Base-by-base conservation (phyloP, 208 protist genomes). In the Herpetomonas samuelpessoai region DNA sequence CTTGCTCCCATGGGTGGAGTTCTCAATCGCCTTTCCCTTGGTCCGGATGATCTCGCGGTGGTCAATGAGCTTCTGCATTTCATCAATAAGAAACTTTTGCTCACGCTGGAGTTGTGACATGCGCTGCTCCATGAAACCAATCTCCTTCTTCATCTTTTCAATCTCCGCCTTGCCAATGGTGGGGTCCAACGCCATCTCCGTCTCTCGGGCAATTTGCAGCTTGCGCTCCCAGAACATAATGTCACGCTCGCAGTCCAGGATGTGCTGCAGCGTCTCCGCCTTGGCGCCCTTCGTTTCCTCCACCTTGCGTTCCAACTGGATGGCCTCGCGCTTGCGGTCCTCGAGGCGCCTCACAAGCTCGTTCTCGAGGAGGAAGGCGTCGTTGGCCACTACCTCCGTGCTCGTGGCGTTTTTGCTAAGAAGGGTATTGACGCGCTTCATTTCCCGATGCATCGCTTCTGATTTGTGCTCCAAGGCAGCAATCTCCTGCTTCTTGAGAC, bases 211-310 rank as follows among this genome's bases (percentile, higher is more conserved):
- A 16, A 99, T 79, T 51, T 98, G 90, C 60, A 99, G 97, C 74
- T 99, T 98, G 52, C 94, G 79, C 61, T 98, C 91, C 95, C 95
- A 97, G 59, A 97, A 91, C 79, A 98, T 91, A 44, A 98, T 95
- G 71, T 98, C 88, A 4, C 92, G 74, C 76, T 98, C 93, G 50
- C 87, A 92, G 47, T 95, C 82, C 54, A 98, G 70, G 45, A 97
- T 88, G 41, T 96, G 83, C 54, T 96, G 69, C 21, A 97, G 26
- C 10, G 97, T 54, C 28, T 92, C 79, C 2, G 71, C 57, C 77
- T 97, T 97, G 29, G 71, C 62, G 39, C 86, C 65, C n/a, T 78
- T 57, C 24, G 81, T 82, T 24, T 91, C 85, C 25, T 89, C 83
- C 10, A 98, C 83, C 49, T 95, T 92, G 28, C 68, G 56, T 64